These are phyloP conservation scores for Thraustotheca clavata DNA, from an alignment of 352 stramenopile species.

Conservation along the genomic window DNA sequence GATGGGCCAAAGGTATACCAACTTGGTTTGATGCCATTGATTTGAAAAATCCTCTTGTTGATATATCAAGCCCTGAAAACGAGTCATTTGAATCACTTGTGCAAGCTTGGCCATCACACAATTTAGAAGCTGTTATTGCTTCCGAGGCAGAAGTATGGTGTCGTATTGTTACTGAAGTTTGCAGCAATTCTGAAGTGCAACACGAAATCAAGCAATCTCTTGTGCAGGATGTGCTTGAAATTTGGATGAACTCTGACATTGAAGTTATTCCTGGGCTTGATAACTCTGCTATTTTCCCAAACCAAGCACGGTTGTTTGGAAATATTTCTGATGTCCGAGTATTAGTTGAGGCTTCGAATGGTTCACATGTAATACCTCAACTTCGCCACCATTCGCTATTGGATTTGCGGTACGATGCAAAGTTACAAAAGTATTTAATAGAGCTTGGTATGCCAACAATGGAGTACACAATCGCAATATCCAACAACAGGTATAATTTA, in stretches of 20 bases:
- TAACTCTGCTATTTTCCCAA: not conserved
- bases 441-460: not conserved
- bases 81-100: not conserved
- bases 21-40: not conserved
- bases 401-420: not conserved
- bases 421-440: not conserved
- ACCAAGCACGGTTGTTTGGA: not conserved
- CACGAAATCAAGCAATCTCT: not conserved
- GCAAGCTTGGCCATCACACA: not conserved
- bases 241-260: not conserved
- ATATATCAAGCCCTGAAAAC: not conserved
- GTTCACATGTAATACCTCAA: not conserved
- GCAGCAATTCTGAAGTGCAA: not conserved
- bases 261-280: not conserved
- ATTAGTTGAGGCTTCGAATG: not conserved
- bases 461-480: not conserved
- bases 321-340: not conserved
- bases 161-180: not conserved
- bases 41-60: not conserved
- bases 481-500: not conserved
- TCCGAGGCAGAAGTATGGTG: not conserved
- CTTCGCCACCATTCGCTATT: not conserved
- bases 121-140: not conserved
- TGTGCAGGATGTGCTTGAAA: not conserved
- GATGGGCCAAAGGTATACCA: not conserved